phyloP scores from a whole-genome alignment of 768 basidiomycete genomes.

The Lepiota brunneoincarnata region DNA sequence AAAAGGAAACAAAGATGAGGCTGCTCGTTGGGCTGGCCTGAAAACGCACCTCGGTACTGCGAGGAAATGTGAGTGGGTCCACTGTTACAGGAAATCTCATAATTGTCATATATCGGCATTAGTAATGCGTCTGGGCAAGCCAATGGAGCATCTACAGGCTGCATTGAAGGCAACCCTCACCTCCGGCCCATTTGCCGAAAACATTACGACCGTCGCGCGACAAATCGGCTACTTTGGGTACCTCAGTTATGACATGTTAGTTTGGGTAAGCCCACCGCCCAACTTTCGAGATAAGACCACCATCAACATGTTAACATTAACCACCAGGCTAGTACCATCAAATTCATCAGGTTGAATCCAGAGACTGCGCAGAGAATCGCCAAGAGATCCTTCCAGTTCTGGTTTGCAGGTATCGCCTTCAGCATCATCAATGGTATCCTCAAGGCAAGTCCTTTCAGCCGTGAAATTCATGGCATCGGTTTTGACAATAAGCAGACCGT shows the following conservation, averaged over 20 bases:
- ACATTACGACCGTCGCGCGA: slow-evolving; percentile 73
- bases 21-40: slow-evolving; percentile 77
- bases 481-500: slow-evolving; percentile 40
- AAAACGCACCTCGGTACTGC: slow-evolving; percentile 83
- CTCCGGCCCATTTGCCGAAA: slow-evolving; percentile 59
- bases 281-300: background rate
- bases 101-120: background rate
- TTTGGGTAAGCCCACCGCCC: slow-evolving; percentile 65
- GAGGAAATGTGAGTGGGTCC: slow-evolving; percentile 67
- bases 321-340: slow-evolving; percentile 60
- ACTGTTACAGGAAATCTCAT: background rate
- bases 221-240: slow-evolving; percentile 91
- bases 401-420: slow-evolving; percentile 84
- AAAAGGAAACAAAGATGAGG: slow-evolving; percentile 67
- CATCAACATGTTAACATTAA: background rate
- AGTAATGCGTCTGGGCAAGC: slow-evolving; percentile 95
- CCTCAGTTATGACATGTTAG: slow-evolving; percentile 74
- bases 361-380: slow-evolving; percentile 58
- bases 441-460: slow-evolving; percentile 44
- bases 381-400: slow-evolving; percentile 76
- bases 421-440: slow-evolving; percentile 69
- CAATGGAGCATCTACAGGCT: slow-evolving; percentile 89
- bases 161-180: slow-evolving; percentile 70
- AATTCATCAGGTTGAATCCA: slow-evolving; percentile 59
- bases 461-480: background rate